phyloP scores from a whole-genome alignment of 495 filamentous ascomycete species.

The Penicillium soppii region DNA sequence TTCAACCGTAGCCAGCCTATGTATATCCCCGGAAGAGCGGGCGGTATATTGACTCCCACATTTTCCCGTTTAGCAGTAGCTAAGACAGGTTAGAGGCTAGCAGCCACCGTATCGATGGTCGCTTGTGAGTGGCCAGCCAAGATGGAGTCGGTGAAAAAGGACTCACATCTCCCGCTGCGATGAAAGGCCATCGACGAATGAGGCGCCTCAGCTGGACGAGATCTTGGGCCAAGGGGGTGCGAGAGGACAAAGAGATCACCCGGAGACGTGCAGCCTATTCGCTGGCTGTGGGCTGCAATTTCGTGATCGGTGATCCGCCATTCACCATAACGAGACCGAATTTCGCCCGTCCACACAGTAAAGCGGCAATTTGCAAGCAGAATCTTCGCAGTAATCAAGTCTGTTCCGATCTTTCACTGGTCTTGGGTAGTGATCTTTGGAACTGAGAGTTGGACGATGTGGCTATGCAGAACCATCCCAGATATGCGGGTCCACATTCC shows the following conservation, averaged over 20 bases:
- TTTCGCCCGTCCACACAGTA: background rate
- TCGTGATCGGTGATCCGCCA: background rate
- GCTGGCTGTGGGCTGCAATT: background rate
- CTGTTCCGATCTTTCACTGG: background rate
- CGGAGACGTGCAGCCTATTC: conserved; percentile 1
- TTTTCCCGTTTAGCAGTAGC: background rate
- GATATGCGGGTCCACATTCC: conserved; percentile 6
- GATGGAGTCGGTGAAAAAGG: background rate
- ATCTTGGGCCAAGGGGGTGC: background rate
- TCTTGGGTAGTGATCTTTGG: background rate
- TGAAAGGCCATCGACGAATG: background rate
- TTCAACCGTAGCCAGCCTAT: background rate
- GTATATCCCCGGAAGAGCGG: background rate
- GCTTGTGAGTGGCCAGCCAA: background rate
- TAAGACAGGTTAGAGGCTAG: background rate
- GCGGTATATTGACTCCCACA: background rate
- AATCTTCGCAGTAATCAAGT: no score
- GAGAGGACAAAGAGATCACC: no score
- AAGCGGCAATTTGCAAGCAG: background rate
- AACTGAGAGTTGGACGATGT: background rate
- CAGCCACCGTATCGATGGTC: background rate
- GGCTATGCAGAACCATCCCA: background rate
- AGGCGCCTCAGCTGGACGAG: background rate
- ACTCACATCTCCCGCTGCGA: background rate
- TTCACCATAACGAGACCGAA: background rate